Evolutionary conservation across 495 filamentous ascomycete species (phyloP), one percentile per base, ranked within the genome.

Genomic region (Lophium mytilinum): DNA sequence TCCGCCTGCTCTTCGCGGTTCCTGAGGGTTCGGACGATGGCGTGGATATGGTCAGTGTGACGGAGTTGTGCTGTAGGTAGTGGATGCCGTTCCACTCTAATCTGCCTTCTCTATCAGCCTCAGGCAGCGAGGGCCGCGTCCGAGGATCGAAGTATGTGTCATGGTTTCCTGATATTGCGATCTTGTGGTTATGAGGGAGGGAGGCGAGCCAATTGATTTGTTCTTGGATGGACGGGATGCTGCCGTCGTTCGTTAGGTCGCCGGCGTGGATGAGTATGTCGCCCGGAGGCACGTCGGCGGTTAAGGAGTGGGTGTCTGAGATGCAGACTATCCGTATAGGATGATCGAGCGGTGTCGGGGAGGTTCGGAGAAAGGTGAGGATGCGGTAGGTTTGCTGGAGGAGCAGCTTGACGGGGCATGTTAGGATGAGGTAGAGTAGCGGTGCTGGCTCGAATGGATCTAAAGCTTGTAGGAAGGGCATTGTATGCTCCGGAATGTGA

Each of bases 241-340:
- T 86, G 50, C 92, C 93, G 36, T 76, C 77, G 53, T 88, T 86
- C 48, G 82, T 81, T 56, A 96, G 71, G 69, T 97, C 92, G 9
- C 92, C 92, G 9, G 89, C 88, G 65, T 96, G 92, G 47, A 97
- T 87, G 8, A 97, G 75, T 24, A 96, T 73, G 61, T 96, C 93
- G 18, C 90, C 92, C 19, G 80, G 70, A 0, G 90, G 89, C 0
- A 95, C 71, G 21, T 80, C 67, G 1, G 65, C 60, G 24, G 81
- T 76, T 21, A 79, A 71, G 14, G 77, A 80, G 67, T 97, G 92
- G 8, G 92, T 96, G 69, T 97, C 92, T 0, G 89, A 93, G 37
- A 97, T 83, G 66, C 87, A 95, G 49, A 96, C 86, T 36, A 97
- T 78, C 36, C 84, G 80, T 62, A 95, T 85, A 0, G 80, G 76